phyloP scores from a whole-genome alignment of 108 stramenopile species.

The Nitzschia palea region DNA sequence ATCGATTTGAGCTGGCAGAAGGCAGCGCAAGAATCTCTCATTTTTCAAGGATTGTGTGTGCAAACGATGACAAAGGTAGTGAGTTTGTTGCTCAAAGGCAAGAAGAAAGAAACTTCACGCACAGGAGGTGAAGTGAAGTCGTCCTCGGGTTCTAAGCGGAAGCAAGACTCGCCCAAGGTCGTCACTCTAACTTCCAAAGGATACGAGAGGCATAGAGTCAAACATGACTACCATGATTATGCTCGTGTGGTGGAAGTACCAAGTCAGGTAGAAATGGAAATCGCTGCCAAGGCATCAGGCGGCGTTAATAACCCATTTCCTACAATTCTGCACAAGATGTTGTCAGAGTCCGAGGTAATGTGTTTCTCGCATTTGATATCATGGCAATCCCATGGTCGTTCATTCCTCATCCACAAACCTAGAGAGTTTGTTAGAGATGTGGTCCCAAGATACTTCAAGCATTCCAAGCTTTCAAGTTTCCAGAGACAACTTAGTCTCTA shows the following conservation, averaged over 20 bases:
- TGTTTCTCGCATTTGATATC: constrained; percentile 58
- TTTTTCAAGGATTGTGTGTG: too few species aligned
- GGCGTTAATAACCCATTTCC: constrained; percentile 73
- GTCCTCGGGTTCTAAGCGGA: too few species aligned
- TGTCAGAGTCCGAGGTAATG: constrained; percentile 52
- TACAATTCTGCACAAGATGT: constrained; percentile 59
- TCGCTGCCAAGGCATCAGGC: constrained; percentile 23
- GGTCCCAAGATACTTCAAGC: constrained; percentile 67
- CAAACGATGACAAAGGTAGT: too few species aligned
- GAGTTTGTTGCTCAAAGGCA: too few species aligned
- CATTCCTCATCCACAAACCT: constrained; percentile 76
- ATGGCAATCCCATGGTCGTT: constrained; percentile 79
- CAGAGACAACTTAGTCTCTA: constrained; percentile 62
- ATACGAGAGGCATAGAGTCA: constrained; percentile 62
- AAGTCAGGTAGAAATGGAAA: constrained; percentile 12
- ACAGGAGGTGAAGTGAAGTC: too few species aligned
- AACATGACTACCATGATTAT: constrained; percentile 73
- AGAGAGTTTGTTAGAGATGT: constrained; percentile 63
- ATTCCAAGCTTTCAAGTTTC: constrained; percentile 27
- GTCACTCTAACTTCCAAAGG: constrained; percentile 66
- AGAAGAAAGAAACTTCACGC: too few species aligned
- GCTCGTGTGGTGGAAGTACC: constrained; percentile 26
- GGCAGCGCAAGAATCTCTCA: too few species aligned
- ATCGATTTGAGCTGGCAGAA: too few species aligned
- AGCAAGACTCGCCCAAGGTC: too few species aligned